A percentile compares a stretch with the other conserved stretches of the same genome.
Evolutionary conservation across 306 rosid species (phyloP).

Genomic region (Pyrus pyrifolia): DNA sequence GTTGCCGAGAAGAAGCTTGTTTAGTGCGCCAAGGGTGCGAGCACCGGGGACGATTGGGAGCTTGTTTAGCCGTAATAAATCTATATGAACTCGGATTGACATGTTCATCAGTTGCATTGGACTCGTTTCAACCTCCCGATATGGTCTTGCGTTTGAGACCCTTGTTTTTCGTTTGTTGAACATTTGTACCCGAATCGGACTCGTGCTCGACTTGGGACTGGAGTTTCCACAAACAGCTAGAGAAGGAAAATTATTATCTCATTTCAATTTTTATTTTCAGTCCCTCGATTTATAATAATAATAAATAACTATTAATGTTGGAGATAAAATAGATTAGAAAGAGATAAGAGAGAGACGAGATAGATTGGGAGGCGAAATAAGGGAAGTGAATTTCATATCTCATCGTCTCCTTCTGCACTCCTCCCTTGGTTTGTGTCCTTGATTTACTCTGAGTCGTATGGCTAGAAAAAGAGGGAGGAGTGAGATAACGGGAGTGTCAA

Average conservation of each 20-base stretch:
- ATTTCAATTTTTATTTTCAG: neutral
- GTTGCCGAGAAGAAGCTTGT: no score
- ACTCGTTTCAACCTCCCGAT: neutral
- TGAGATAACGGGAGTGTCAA: no score
- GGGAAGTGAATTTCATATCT: no score
- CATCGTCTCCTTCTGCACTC: neutral
- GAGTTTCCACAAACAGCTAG: neutral
- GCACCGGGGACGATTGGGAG: no score
- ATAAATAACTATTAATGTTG: neutral
- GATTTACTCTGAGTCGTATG: no score
- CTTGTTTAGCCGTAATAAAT: no score
- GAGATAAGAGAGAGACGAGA: no score
- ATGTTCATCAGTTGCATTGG: neutral
- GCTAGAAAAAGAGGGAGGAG: no score
- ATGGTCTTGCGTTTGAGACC: neutral
- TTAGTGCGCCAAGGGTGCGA: no score
- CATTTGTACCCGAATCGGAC: neutral
- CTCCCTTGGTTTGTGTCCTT: neutral
- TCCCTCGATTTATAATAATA: neutral
- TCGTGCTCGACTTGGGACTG: neutral
- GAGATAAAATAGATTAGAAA: no score
- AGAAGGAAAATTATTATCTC: neutral
- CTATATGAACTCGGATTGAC: neutral
- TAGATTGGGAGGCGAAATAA: no score
- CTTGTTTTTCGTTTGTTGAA: neutral